Evolutionary conservation across 2,329 filamentous ascomycete species (phyloP), one percentile per base, ranked within the genome.

Genomic region (Tricladium varicosporioides): DNA sequence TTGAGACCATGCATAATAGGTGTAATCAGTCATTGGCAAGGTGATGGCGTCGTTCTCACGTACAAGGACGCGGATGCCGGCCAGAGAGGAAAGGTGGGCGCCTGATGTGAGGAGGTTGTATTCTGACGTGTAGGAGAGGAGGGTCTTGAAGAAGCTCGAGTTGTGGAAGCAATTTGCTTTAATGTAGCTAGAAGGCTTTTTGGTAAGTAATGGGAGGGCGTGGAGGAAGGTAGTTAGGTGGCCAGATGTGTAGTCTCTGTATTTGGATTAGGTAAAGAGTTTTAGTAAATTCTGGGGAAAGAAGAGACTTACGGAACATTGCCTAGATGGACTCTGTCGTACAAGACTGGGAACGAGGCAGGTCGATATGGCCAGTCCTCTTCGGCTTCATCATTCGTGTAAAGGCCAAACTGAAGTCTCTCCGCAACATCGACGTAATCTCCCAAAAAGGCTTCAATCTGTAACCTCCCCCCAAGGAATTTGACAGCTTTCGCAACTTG

Each of bases 391-490:
- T 13, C 14, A 51, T 46, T 31, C 8, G 9, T 8, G 19, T 48
- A 54, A 15, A 63, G 44, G 7, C 43, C 53, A 51, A 61, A 61
- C 19, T 49, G 54, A 14, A 64, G 14, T 44, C 48, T 42, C 40
- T 64, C 62, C 16, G 60, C 60, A 51, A 60, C 16, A 22, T 60
- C 60, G 13, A 57, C 53, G 57, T 57, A 63, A 40, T 63, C 58
- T 14, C 53, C 58, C 31, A 54, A 40, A 0, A 60, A 15, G 40
- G 53, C 51, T 33, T 64, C 62, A 3, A 63, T 45, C 33, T 57
- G 48, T 13, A 64, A 15, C 33, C 60, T 47, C 19, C 48, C 54
- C n/a, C 45, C 36, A 8, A 64, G 33, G 9, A 47, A 22, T 27
- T 52, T 58, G 22, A 63, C 57, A 16, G 58, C 32, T 2, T 60